A percentile compares a stretch with the other conserved stretches of the same genome.
Evolutionary conservation across 345 rosid genomes (phyloP).

Genomic region (Melaleuca alternifolia): DNA sequence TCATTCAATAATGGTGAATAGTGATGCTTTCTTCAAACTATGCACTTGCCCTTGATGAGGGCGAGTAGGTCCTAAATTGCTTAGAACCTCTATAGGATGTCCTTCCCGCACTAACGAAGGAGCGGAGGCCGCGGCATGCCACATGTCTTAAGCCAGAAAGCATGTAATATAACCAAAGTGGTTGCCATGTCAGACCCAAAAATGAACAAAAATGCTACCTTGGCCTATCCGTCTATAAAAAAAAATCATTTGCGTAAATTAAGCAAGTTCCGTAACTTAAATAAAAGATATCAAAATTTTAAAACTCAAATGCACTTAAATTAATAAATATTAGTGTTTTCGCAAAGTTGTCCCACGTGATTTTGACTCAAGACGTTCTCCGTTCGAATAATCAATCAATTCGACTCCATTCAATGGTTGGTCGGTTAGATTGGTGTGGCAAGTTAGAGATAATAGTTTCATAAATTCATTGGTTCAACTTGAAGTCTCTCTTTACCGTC

Average conservation of each 20-base stretch:
- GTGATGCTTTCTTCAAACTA: no score
- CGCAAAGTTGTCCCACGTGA: neutral
- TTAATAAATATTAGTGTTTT: neutral
- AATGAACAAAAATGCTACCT: neutral
- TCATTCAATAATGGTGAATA: neutral
- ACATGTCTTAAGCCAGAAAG: neutral
- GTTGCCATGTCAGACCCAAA: neutral
- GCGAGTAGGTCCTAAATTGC: neutral
- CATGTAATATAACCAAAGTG: neutral
- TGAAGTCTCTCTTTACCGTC: neutral
- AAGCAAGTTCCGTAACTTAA: neutral
- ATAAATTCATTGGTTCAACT: neutral
- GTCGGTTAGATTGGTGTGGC: neutral
- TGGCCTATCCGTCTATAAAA: neutral
- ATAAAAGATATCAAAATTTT: neutral
- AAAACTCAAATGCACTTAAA: neutral
- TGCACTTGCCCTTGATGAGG: neutral
- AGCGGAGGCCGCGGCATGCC: neutral
- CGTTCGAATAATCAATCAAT: neutral
- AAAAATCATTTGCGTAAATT: neutral
- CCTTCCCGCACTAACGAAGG: neutral
- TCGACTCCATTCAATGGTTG: neutral
- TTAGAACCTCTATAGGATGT: neutral
- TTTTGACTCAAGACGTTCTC: neutral
- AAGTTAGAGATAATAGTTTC: neutral